phyloP scores from a whole-genome alignment of 352 stramenopile species.

The Phytophthora agathidicida region DNA sequence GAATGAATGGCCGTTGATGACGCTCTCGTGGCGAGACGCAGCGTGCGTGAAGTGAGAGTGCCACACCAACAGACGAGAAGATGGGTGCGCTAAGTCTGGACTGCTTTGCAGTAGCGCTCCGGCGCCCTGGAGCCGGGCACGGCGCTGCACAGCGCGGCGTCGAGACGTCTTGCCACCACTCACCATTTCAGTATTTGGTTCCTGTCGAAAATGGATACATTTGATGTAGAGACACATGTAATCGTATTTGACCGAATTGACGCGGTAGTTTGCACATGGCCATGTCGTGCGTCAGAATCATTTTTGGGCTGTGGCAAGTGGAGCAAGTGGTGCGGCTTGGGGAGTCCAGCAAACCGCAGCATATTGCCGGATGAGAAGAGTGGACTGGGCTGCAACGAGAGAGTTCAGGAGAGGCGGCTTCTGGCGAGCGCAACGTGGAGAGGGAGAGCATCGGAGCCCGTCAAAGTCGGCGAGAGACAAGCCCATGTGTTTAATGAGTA shows the following conservation, averaged over 20 bases:
- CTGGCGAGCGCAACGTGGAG: background rate
- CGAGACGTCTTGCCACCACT: slow-evolving; percentile 64
- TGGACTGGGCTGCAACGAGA: slow-evolving; percentile 7
- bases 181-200: slow-evolving; percentile 50
- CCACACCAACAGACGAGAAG: slow-evolving; percentile 64
- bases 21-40: slow-evolving; percentile 50
- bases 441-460: slow-evolving; percentile 18
- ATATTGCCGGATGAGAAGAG: background rate
- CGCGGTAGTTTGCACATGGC: too few relatives aligned
- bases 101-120: slow-evolving; percentile 17
- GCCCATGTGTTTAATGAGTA: background rate
- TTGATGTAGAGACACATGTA: too few relatives aligned
- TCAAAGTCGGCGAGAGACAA: slow-evolving; percentile 3
- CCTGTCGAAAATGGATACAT: background rate
- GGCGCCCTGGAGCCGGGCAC: slow-evolving; percentile 10
- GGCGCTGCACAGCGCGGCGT: slow-evolving; percentile 30
- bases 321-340: slow-evolving; percentile 19
- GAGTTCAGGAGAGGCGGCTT: slow-evolving; percentile 1
- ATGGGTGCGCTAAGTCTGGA: slow-evolving; percentile 25
- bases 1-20: slow-evolving; percentile 57
- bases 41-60: slow-evolving; percentile 53
- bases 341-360: slow-evolving; percentile 30
- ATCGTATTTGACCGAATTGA: too few relatives aligned
- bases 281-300: too few relatives aligned
- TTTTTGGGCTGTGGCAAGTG: too few relatives aligned